These are phyloP conservation scores for Lichtheimia ramosa DNA, from an alignment of 371 early-diverging fungal genomes.

Conservation along the genomic window DNA sequence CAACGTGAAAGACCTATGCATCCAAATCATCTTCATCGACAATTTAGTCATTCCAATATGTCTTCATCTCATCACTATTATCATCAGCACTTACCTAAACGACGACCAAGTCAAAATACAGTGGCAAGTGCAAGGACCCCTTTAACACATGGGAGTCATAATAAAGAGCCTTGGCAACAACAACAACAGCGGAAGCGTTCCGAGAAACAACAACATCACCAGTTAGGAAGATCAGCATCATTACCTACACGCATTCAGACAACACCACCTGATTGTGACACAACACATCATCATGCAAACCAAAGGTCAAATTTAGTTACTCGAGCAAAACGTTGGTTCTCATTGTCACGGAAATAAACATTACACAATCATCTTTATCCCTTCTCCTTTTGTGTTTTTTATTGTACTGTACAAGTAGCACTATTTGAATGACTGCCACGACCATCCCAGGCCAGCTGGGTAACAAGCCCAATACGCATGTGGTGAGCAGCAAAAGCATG, in stretches of 20 bases:
- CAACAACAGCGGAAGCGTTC: too few species aligned
- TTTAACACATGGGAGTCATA: too few species aligned
- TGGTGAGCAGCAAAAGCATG: conserved; percentile 35
- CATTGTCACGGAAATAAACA: conserved; percentile 2
- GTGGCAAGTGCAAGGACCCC: too few species aligned
- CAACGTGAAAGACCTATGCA: background rate
- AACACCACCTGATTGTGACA: background rate
- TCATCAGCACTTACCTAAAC: too few species aligned
- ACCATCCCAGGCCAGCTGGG: conserved; percentile 34
- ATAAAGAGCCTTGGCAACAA: too few species aligned
- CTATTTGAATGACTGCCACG: background rate
- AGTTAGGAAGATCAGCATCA: too few species aligned
- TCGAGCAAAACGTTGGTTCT: conserved; percentile 10
- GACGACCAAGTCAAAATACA: too few species aligned
- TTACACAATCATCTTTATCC: background rate
- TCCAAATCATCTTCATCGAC: background rate
- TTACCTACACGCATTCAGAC: background rate
- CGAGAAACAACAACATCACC: too few species aligned
- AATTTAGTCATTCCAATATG: background rate
- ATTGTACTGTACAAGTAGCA: background rate
- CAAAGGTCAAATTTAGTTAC: conserved; percentile 1
- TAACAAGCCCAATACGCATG: conserved; percentile 37
- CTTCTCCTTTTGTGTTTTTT: background rate
- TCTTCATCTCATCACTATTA: too few species aligned
- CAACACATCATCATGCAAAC: background rate